Conservation (phyloP, 768 basidiomycete genomes). For the Auriscalpium orientale region DNA sequence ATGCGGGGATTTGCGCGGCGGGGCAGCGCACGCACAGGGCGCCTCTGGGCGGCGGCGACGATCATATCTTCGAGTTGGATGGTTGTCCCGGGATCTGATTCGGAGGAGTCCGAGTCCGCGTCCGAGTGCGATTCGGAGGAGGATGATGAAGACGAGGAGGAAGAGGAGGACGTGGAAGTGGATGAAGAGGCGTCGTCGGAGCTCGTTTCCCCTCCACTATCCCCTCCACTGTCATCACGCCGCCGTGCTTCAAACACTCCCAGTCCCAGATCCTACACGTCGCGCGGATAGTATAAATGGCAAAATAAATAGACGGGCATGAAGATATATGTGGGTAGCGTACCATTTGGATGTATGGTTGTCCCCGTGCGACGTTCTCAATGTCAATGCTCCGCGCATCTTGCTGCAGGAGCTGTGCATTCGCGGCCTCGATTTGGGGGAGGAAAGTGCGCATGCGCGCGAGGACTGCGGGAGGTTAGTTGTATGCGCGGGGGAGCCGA, state of each 20-base stretch:
- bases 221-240: not conserved
- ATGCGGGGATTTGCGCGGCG: not conserved
- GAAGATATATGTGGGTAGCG: not conserved
- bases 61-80: no score
- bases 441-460: constrained; percentile 61
- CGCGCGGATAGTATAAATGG: not conserved
- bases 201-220: constrained; percentile 11
- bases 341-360: constrained; percentile 63
- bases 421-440: constrained; percentile 59
- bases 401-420: constrained; percentile 39
- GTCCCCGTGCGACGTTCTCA: constrained; percentile 46
- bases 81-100: no score
- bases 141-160: not conserved
- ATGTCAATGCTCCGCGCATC: constrained; percentile 62
- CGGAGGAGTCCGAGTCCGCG: not conserved
- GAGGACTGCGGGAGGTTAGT: constrained; percentile 39
- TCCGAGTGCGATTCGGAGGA: not conserved
- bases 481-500: not conserved
- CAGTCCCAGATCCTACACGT: constrained; percentile 17
- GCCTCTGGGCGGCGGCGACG: no score
- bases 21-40: no score
- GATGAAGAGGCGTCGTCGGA: constrained; percentile 9
- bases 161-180: not conserved
- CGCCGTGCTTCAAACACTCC: constrained; percentile 19
- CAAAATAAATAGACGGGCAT: not conserved